Evolutionary conservation across 2,329 filamentous ascomycete species (phyloP), one percentile per base, ranked within the genome.

Genomic region (Pseudocercospora eumusae): DNA sequence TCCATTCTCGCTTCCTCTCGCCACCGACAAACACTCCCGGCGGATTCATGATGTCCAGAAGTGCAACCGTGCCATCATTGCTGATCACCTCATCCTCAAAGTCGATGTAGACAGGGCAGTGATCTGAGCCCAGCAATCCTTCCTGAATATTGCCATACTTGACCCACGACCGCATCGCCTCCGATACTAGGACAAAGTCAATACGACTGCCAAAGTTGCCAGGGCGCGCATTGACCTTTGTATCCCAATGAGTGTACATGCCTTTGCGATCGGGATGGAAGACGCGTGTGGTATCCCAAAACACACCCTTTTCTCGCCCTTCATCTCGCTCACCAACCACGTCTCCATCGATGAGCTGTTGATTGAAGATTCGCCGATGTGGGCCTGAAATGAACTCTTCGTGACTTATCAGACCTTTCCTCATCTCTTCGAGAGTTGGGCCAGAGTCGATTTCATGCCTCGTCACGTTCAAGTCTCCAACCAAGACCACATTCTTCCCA

Each of bases 201-300:
- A 98, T 98, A 36, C 95, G 86, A 59, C 91, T 89, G 5, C 95
- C 95, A 75, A 89, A 96, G 74, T 98, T 98, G 2, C 91, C 92
- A 2, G 93, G 93, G n/a, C 95, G 84, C n/a, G 91, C 91, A 75
- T 98, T 98, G 72, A 92, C 90, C 74, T 90, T 93, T 56, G 91
- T 93, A 66, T 98, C 92, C 93, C 93, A 98, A 75, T 93, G 96
- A 0, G 95, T 98, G 75, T 92, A 98, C 95, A 99, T 98, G 64
- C 92, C 92, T 64, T 82, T 81, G 42, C 95, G 84, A n/a, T 80
- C 78, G 0, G 91, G 89, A 72, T 97, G 90, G 71, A 93, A 96
- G 25, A 84, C 85, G 54, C 95, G 85, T 69, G 90, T 93, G 18
- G 96, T 81, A 77, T 99, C 95, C 84, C 89, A 91, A 44, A 98